Percentiles rank a stretch among this genome's conserved stretches.
These are phyloP conservation scores for Reticulascus tulasneorum DNA, from an alignment of 2,329 filamentous ascomycete species.

Conservation along the genomic window DNA sequence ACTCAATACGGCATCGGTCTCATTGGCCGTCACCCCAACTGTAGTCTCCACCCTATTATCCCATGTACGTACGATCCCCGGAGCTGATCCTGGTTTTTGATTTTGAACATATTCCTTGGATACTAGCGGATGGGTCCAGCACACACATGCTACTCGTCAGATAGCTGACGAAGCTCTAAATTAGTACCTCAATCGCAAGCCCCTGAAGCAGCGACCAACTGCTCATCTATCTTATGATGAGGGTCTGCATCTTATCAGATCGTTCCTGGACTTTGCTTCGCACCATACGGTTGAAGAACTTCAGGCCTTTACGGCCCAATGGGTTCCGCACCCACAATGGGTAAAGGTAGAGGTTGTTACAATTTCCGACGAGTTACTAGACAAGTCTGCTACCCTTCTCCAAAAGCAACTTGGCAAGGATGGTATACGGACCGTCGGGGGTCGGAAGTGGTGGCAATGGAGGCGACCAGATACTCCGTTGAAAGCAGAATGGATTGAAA, in stretches of 20 bases:
- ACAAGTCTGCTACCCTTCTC: slow-evolving; percentile 62
- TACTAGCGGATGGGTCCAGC: neutral
- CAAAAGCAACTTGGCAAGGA: slow-evolving; percentile 71
- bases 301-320: slow-evolving; percentile 86
- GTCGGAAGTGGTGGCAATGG: slow-evolving; percentile 88
- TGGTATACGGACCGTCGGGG: slow-evolving; percentile 73
- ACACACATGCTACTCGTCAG: too few species aligned
- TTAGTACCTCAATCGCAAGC: slow-evolving; percentile 78
- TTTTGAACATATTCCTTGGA: slow-evolving; percentile 1
- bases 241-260: slow-evolving; percentile 79
- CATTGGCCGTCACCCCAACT: slow-evolving; percentile 80
- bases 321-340: slow-evolving; percentile 87
- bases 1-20: slow-evolving; percentile 77
- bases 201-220: slow-evolving; percentile 73
- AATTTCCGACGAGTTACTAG: slow-evolving; percentile 62
- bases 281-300: slow-evolving; percentile 90
- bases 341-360: slow-evolving; percentile 69
- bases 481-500: slow-evolving; percentile 93
- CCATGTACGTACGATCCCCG: slow-evolving; percentile 58
- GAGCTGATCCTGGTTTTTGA: slow-evolving; percentile 1
- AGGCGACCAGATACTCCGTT: slow-evolving; percentile 62
- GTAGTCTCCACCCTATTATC: slow-evolving; percentile 82
- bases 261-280: slow-evolving; percentile 80
- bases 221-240: slow-evolving; percentile 93
- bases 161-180: neutral